Conservation (phyloP, 257 asterid genomes). For the Paulownia fortunei region DNA sequence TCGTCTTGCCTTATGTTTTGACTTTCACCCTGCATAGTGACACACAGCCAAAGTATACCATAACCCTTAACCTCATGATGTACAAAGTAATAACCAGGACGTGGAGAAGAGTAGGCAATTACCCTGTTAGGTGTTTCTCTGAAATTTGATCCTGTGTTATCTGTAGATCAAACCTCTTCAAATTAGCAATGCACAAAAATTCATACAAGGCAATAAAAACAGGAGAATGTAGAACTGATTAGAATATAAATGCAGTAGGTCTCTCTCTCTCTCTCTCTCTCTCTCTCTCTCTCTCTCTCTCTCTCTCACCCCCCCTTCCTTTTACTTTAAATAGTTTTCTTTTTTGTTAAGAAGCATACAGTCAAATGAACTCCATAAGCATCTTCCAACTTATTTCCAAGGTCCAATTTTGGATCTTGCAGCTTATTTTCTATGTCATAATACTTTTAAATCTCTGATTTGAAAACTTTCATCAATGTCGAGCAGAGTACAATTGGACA, state of each 20-base stretch:
- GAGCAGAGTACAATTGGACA: not conserved
- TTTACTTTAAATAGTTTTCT: not conserved
- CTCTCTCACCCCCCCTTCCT: not conserved
- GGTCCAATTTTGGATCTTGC: not conserved
- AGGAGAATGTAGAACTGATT: not conserved
- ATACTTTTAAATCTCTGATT: not conserved
- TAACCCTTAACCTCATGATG: conserved; percentile 22
- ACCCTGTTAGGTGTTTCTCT: conserved; percentile 66
- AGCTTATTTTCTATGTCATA: not conserved
- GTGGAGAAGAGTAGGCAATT: conserved; percentile 27
- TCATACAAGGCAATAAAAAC: not conserved
- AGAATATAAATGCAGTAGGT: not conserved
- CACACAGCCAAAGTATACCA: conserved; percentile 7
- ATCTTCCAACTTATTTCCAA: not conserved
- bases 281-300: not conserved
- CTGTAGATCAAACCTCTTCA: conserved; percentile 46
- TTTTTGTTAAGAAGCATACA: not conserved
- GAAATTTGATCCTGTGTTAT: conserved; percentile 47
- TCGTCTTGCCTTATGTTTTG: conserved; percentile 59
- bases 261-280: not conserved
- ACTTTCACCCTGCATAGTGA: conserved; percentile 51
- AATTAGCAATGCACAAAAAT: not conserved
- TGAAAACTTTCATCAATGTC: not conserved
- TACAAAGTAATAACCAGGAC: conserved; percentile 20
- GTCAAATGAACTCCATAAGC: not conserved